Percentiles rank a stretch among this genome's conserved stretches.
Evolutionary conservation across 139 green algal species (phyloP).

Genomic region (Closterium sp.): DNA sequence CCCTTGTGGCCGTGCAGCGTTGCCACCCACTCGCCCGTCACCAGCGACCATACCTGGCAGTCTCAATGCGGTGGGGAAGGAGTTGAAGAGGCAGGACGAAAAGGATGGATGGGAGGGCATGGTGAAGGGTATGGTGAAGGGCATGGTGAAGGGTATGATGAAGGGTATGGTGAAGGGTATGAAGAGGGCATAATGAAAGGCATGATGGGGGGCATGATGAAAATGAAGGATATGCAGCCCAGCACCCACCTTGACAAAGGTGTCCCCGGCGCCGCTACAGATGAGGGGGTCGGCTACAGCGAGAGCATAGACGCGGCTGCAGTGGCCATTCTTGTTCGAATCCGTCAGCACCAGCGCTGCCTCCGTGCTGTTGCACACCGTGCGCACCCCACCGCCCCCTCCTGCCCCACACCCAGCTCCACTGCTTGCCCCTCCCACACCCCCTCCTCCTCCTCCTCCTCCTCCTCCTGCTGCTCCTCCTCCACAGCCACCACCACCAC

Average conservation of each 20-base stretch:
- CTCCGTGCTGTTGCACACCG: slow-evolving; percentile 14
- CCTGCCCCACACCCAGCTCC: neutral
- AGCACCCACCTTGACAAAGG: slow-evolving; percentile 42
- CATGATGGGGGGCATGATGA: neutral
- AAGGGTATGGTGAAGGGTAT: neutral
- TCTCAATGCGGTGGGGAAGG: neutral
- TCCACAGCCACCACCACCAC: neutral
- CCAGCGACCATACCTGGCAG: slow-evolving; percentile 43
- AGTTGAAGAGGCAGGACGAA: neutral
- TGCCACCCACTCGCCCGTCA: slow-evolving; percentile 2
- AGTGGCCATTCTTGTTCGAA: slow-evolving; percentile 26
- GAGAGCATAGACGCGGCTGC: slow-evolving; percentile 41
- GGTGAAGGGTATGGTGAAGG: too few species aligned
- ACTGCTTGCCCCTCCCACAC: neutral
- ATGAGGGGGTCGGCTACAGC: slow-evolving; percentile 17
- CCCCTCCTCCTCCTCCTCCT: neutral
- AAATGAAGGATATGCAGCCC: too few species aligned
- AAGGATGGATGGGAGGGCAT: neutral
- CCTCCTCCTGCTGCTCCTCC: neutral
- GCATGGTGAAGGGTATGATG: neutral
- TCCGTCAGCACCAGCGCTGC: slow-evolving; percentile 41
- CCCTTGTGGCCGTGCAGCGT: slow-evolving; percentile 70
- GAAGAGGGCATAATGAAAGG: neutral
- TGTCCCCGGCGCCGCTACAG: slow-evolving; percentile 46
- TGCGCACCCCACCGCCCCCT: neutral